Conservation (phyloP, 768 basidiomycete species). For the Trametes maxima region DNA sequence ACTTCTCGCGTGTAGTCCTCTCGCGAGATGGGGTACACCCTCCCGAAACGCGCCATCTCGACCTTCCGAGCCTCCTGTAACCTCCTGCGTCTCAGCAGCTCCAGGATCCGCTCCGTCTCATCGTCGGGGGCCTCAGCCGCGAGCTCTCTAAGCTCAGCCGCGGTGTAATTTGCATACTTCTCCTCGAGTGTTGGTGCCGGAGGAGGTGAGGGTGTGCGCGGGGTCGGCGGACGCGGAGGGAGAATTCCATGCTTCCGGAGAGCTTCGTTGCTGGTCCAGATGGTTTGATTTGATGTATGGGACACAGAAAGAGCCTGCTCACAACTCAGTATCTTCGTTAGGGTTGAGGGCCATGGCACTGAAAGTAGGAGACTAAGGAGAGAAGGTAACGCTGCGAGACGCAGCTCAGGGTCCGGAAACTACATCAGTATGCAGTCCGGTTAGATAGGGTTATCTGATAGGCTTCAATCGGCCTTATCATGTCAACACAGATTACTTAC, state of each 20-base stretch:
- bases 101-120: conserved; percentile 74
- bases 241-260: conserved; percentile 92
- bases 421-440: neutral
- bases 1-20: conserved; percentile 96
- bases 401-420: neutral
- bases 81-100: conserved; percentile 63
- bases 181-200: conserved; percentile 73
- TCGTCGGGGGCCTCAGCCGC: conserved; percentile 76
- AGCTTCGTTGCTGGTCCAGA: conserved; percentile 78
- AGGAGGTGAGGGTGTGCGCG: conserved; percentile 80
- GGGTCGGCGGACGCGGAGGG: conserved; percentile 69
- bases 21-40: conserved; percentile 84
- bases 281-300: conserved; percentile 12
- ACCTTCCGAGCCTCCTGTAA: conserved; percentile 62
- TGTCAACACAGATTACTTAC: no score
- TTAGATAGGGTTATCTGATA: no score
- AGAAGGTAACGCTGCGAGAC: neutral
- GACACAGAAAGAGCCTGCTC: conserved; percentile 34
- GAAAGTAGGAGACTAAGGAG: neutral
- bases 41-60: conserved; percentile 73
- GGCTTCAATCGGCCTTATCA: no score
- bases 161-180: conserved; percentile 62
- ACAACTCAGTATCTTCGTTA: conserved; percentile 98
- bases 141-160: conserved; percentile 65
- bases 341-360: conserved; percentile 67